Conservation (phyloP, 164 flowering plant genomes). For the Sextonia rubra region DNA sequence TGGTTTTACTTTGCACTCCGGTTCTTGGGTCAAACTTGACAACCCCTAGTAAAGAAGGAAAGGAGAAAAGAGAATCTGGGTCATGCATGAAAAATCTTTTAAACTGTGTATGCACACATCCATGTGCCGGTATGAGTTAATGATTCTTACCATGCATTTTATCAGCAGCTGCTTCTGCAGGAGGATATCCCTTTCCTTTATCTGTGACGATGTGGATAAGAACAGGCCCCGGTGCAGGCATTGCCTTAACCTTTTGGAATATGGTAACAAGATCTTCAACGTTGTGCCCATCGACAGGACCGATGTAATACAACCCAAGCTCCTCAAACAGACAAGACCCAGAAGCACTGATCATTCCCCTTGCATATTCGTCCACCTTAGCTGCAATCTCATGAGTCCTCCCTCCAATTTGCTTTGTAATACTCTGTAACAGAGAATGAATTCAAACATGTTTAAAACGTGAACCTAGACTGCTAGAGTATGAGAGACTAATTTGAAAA, state of each 20-base stretch:
- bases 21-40: slow-evolving; percentile 71
- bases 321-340: slow-evolving; percentile 80
- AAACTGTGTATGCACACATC: too few species aligned
- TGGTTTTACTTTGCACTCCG: slow-evolving; percentile 73
- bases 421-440: slow-evolving; percentile 27
- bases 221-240: slow-evolving; percentile 90
- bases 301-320: slow-evolving; percentile 84
- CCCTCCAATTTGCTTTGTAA: slow-evolving; percentile 76
- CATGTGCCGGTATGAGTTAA: neutral
- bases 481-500: neutral
- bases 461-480: neutral
- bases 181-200: slow-evolving; percentile 91
- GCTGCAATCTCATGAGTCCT: slow-evolving; percentile 72
- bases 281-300: slow-evolving; percentile 89
- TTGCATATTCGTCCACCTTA: slow-evolving; percentile 80
- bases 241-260: slow-evolving; percentile 63
- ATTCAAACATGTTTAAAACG: slow-evolving; percentile 5
- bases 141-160: slow-evolving; percentile 75
- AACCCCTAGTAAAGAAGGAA: slow-evolving; percentile 49
- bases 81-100: neutral
- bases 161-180: slow-evolving; percentile 89
- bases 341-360: slow-evolving; percentile 74
- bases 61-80: slow-evolving; percentile 4
- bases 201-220: slow-evolving; percentile 84
- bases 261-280: slow-evolving; percentile 65